Conservation (phyloP, 208 protist genomes). For the Leishmania tarentolae region DNA sequence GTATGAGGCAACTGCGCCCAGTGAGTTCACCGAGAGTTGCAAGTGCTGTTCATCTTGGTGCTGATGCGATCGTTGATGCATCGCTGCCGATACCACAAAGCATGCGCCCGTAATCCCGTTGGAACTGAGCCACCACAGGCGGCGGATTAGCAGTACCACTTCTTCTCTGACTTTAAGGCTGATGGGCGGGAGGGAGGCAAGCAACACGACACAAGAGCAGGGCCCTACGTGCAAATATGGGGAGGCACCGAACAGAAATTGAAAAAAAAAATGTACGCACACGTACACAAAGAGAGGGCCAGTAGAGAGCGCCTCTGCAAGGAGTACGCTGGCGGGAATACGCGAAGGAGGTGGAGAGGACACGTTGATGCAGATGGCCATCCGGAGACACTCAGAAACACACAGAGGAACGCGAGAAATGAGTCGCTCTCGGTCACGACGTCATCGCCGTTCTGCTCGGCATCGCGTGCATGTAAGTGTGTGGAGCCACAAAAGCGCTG, state of each 20-base stretch:
- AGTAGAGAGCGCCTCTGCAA: not conserved
- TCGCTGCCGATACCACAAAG: not conserved
- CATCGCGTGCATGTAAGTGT: not conserved
- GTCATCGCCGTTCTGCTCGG: not conserved
- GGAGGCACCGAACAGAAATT: not conserved
- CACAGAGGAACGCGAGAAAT: not conserved
- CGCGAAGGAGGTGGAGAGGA: not conserved
- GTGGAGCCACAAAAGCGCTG: not conserved
- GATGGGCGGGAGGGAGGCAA: not conserved
- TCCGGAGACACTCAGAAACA: not conserved
- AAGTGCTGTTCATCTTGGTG: not conserved
- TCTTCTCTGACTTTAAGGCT: not conserved
- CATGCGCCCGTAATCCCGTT: not conserved
- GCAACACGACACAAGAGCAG: not conserved
- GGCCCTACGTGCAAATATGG: not conserved
- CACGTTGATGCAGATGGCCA: not conserved
- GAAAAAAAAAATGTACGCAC: too few species aligned
- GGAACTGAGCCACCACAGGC: not conserved
- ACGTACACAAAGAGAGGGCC: not conserved
- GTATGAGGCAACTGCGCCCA: slow-evolving; percentile 2
- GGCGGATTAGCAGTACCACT: not conserved
- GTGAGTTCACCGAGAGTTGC: not conserved
- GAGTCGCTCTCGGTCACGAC: not conserved
- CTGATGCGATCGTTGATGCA: not conserved
- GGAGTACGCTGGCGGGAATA: not conserved